Conservation (phyloP, 1,284 basidiomycete genomes). For the Rhodotorula glutinis region DNA sequence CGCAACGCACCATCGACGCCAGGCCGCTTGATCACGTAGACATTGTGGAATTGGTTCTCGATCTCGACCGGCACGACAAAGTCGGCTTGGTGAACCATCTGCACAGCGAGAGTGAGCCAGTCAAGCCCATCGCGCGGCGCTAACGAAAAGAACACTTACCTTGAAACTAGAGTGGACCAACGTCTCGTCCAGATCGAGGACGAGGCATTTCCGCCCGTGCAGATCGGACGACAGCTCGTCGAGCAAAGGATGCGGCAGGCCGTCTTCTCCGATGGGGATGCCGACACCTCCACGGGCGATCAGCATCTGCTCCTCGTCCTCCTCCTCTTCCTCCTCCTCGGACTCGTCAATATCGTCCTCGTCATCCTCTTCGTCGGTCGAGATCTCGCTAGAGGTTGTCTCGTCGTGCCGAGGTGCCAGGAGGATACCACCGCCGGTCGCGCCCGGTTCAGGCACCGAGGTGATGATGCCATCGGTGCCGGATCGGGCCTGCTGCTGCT, state of each 20-base stretch:
- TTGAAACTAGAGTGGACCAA: conserved; percentile 66
- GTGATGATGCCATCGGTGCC: conserved; percentile 38
- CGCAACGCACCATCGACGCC: conserved; percentile 70
- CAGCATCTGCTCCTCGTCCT: conserved; percentile 74
- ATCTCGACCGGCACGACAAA: conserved; percentile 99
- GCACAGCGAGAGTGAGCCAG: background rate
- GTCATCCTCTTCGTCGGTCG: conserved; percentile 44
- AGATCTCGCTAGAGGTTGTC: conserved; percentile 44
- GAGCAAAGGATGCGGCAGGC: conserved; percentile 74
- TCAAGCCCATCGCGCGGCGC: no score
- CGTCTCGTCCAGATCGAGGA: conserved; percentile 94
- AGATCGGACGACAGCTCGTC: conserved; percentile 71
- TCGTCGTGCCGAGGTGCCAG: background rate
- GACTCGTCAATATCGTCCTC: conserved; percentile 47
- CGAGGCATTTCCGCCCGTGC: conserved; percentile 77
- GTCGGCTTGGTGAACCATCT: conserved; percentile 94
- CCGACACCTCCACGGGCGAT: conserved; percentile 77
- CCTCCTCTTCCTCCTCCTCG: conserved; percentile 55
- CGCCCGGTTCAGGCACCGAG: conserved; percentile 36
- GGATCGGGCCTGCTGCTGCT: conserved; percentile 46
- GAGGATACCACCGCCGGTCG: conserved; percentile 11
- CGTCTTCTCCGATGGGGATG: conserved; percentile 76
- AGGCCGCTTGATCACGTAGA: conserved; percentile 98
- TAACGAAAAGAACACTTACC: conserved; percentile 37
- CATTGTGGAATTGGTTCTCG: conserved; percentile 95